Base-by-base conservation (phyloP, 768 basidiomycete genomes). In the Cyclocybe cylindracea region DNA sequence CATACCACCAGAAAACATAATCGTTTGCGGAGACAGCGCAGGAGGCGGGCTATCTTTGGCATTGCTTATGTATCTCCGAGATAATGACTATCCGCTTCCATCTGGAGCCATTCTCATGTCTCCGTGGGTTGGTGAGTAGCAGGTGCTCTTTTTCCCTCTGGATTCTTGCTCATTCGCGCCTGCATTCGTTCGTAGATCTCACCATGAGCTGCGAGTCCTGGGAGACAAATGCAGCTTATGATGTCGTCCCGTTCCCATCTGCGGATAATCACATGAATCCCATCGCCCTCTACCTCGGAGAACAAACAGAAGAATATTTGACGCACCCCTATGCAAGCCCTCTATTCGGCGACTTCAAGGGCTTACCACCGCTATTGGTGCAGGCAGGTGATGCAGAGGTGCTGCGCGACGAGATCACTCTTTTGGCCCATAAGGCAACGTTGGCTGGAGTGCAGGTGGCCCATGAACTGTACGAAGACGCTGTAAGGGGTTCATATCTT, bases 171-270 rank as follows among this genome's bases (percentile, higher is more conserved):
- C 16, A 43, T 57, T 57, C 19, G 44, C 46, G 13, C 39, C 19
- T 43, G 50, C 7, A 11, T 42, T 19, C 34, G 33, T 18, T 14
- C 34, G 14, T 57, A 91, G 93, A 96, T 68, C 71, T 99, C 55
- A 98, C 97, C 0, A 91, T 97, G 85, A 95, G 93, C 58, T 98
- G 94, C 66, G 91, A 94, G 50, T 96, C 94, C n/a, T 98, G 96
- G 93, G 93, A 96, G 31, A 90, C 89, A 50, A 98, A 98, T 67
- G 85, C 88, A 24, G 71, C 78, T n/a, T 94, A 78, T 66, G 93
- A 94, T 66, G 85, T 95, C 40, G 83, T 94, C 1, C 87, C 90
- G 2, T 77, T 78, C 43, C 91, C 91, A 4, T 71, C 78, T 1
- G 74, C 79, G 36, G 86, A 86, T 51, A 91, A 93, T 62, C 94